Base-by-base conservation (phyloP, 768 basidiomycete genomes). In the Tremella fuciformis region DNA sequence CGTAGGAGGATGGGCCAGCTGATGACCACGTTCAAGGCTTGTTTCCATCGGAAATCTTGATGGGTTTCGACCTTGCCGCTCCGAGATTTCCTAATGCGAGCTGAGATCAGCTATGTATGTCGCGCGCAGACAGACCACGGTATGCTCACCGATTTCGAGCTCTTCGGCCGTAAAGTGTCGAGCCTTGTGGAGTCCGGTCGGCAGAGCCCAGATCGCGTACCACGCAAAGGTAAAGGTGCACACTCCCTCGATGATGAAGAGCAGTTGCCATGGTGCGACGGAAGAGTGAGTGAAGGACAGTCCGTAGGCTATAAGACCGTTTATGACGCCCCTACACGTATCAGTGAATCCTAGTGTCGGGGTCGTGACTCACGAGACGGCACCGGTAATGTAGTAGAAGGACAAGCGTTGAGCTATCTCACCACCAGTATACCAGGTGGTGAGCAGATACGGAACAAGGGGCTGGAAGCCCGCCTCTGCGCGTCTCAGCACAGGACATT, bases 211-310 rank as follows among this genome's bases (percentile, higher is more conserved):
- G 63, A 77, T 79, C n/a, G 82, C 81, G 56, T 82, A 79, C 7
- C 78, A 62, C 2, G 81, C 80, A 53, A 82, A 80, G 22, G 54
- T 25, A 26, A 59, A n/a, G 2, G 58, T 38, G 18, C 51, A 24
- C 8, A 50, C 48, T 73, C 81, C 82, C 78, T 83, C 82, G 50
- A 83, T 81, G 80, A 82, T 80, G 63, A 82, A 83, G 24, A 83
- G 64, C 58, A 79, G 82, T 66, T 82, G 80, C 82, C 82, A 83
- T 2, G 78, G 74, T 64, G 81, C 77, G 62, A 82, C 16, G 42
- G 18, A 4, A 11, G 29, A 4, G 29, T 34, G 29, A 34, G 29
- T 6, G 29, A 34, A 34, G 29, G 29, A 34, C 29, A 34, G 11
- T 34, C 29, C 29, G 29, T 34, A 34, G 29, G 29, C 29, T 34